Base-by-base conservation (phyloP, 345 rosid species). In the Syzygium oleosum region DNA sequence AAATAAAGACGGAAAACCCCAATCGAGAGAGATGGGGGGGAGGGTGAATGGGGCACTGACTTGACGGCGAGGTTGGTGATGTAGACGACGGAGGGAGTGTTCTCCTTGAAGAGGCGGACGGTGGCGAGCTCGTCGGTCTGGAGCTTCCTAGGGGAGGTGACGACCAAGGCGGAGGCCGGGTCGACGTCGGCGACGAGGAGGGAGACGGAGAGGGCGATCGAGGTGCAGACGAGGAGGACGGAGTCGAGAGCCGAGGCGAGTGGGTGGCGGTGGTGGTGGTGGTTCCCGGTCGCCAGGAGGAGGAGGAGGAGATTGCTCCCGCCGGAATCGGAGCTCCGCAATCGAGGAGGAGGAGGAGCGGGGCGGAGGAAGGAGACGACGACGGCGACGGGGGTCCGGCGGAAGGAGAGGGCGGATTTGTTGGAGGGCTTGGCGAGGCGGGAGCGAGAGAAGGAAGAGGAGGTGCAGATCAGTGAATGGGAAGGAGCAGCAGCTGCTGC, bases 81-180 rank as follows among this genome's bases (percentile, higher is more conserved):
- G 92, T 96, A 94, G 58, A 97, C 98, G 27, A 97, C 99, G 55
- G 98, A 96, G n/a, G 99, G 98, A 88, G 99, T 97, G 89, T 96
- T 97, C 91, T 95, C 99, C 87, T 94, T 95, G 86, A 97, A 97
- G 88, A 97, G 94, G 52, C 97, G 94, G 89, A 97, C 99, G 3
- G 98, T 95, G 29, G 99, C 99, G 88, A 97, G 95, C 88, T 96
- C 99, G 90, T 97, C 97, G 68, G 95, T 55, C 92, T 94, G 98
- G 86, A 95, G 91, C 89, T 95, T 96, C 88, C 96, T 92, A 3
- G 94, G 95, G 16, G 96, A 78, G 41, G 94, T 88, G 86, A 94
- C 94, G 21, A 97, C 97, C 86, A 97, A 95, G 51, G 99, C 98
- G 6, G 95, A 90, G 51, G 96, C 96, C 1, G 95, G 86, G 52